phyloP scores from a whole-genome alignment of 768 basidiomycete species.

The Tephrocybe rancida region DNA sequence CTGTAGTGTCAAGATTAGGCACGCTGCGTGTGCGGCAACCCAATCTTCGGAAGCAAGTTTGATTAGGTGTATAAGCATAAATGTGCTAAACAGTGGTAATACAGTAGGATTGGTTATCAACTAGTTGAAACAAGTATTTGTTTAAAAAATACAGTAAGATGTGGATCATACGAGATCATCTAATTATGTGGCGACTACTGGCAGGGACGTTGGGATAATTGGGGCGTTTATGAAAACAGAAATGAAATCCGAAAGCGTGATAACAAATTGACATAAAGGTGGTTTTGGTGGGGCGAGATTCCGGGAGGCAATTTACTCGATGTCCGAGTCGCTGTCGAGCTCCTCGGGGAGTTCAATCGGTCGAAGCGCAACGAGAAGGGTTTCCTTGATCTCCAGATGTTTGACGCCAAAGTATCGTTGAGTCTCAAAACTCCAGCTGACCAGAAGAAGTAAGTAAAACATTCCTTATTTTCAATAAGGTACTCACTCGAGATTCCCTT shows the following conservation, averaged over 20 bases:
- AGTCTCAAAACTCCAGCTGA: constrained; percentile 70
- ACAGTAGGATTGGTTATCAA: constrained; percentile 9
- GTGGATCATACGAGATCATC: too few species aligned
- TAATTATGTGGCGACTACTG: too few species aligned
- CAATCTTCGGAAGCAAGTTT: constrained; percentile 9
- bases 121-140: neutral
- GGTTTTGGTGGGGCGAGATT: neutral
- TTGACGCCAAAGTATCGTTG: constrained; percentile 66
- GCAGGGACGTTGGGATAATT: too few species aligned
- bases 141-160: constrained; percentile 14
- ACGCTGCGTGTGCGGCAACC: constrained; percentile 10
- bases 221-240: neutral
- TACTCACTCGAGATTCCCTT: constrained; percentile 59
- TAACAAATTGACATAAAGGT: neutral
- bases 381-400: constrained; percentile 52
- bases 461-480: neutral
- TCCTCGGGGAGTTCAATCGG: constrained; percentile 38
- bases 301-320: constrained; percentile 28
- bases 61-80: constrained; percentile 7
- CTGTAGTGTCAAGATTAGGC: constrained; percentile 17
- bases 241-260: neutral
- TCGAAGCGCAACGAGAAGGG: constrained; percentile 45
- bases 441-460: constrained; percentile 15
- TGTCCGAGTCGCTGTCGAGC: constrained; percentile 39
- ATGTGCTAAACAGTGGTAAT: constrained; percentile 2